These are phyloP conservation scores for Yarrowia sp. DNA, from an alignment of 805 yeast species.

Conservation along the genomic window DNA sequence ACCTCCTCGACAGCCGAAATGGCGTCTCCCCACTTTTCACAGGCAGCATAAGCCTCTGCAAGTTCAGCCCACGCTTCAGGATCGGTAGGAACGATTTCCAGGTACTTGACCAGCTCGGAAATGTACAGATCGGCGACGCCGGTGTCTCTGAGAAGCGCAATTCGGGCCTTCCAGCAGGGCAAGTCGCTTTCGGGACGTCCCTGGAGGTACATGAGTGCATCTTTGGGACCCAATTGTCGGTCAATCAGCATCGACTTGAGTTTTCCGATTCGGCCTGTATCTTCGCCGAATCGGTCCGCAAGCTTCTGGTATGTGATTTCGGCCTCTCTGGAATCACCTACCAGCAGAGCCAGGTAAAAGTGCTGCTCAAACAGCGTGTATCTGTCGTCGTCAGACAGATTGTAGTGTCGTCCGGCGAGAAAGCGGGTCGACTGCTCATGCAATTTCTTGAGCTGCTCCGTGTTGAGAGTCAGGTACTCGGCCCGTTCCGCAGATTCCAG, in stretches of 20 bases:
- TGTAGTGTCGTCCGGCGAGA: slow-evolving; percentile 49
- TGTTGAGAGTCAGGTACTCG: slow-evolving; percentile 58
- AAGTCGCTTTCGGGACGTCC: slow-evolving; percentile 48
- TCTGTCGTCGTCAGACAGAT: slow-evolving; percentile 53
- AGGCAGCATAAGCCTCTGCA: slow-evolving; percentile 63
- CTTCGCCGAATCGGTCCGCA: slow-evolving; percentile 67
- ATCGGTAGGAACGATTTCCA: slow-evolving; percentile 77
- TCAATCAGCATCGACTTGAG: slow-evolving; percentile 65
- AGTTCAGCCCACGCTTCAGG: slow-evolving; percentile 79
- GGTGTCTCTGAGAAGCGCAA: slow-evolving; percentile 46
- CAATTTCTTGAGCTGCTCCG: slow-evolving; percentile 56
- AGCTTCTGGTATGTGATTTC: slow-evolving; percentile 67
- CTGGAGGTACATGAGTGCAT: slow-evolving; percentile 53
- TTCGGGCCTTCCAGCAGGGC: slow-evolving; percentile 48
- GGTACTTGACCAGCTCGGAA: slow-evolving; percentile 58
- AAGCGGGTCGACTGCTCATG: slow-evolving; percentile 54
- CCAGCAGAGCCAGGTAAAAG: slow-evolving; percentile 66
- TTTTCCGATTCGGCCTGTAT: slow-evolving; percentile 63
- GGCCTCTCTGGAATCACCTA: slow-evolving; percentile 76
- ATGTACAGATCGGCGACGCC: slow-evolving; percentile 57
- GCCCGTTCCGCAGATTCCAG: slow-evolving; percentile 20
- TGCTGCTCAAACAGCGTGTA: slow-evolving; percentile 72
- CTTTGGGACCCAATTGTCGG: slow-evolving; percentile 56
- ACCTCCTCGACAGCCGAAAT: slow-evolving; percentile 74
- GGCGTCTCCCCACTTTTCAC: slow-evolving; percentile 72